Evolutionary conservation across 78 protist species (phyloP).

Genomic region (slime mould (Dictyostelium discoideum)): dicty_2.7 NC_007089.4:5356001-5356500

Average conservation of each 20-base stretch:
- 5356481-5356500: not conserved
- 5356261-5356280: slow-evolving; percentile 2
- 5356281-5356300: not conserved
- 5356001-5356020: not conserved
- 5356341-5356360: not conserved
- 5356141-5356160: slow-evolving; percentile 14
- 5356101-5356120: not conserved
- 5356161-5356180: not conserved
- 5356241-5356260: slow-evolving; percentile 14
- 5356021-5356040: not conserved
- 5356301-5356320: not conserved
- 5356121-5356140: not conserved
- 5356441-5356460: not conserved
- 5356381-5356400: not conserved
- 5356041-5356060: not conserved
- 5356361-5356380: not conserved
- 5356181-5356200: not conserved
- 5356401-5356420: not conserved
- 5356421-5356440: slow-evolving; percentile 16
- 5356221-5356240: not conserved
- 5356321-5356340: not conserved
- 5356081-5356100: not conserved
- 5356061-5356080: slow-evolving; percentile 7
- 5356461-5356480: not conserved
- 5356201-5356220: not conserved